Evolutionary conservation across 169 alveolate species (phyloP).

Genomic region (Toxoplasma gondii): DNA sequence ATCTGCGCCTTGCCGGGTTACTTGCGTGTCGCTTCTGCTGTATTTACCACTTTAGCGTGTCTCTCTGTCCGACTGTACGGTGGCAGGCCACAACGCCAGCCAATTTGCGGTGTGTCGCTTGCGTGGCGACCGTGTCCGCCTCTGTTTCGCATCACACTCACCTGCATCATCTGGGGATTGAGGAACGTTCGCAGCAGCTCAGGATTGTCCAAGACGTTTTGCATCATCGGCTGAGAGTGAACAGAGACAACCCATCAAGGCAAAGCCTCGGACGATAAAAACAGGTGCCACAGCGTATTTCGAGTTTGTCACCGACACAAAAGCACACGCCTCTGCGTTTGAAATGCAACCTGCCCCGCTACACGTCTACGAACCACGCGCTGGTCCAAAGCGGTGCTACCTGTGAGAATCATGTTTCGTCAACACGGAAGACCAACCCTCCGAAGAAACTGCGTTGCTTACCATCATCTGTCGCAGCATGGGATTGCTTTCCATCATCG

Average conservation of each 20-base stretch:
- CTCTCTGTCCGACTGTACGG: no score
- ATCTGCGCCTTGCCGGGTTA: no score
- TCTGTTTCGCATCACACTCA: background rate
- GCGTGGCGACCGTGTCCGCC: no score
- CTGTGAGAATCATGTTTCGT: no score
- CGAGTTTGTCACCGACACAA: background rate
- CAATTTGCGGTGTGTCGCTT: no score
- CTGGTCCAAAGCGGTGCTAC: no score
- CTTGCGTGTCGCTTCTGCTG: no score
- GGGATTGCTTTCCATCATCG: conserved; percentile 86
- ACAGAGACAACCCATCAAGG: background rate
- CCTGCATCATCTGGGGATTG: conserved; percentile 77
- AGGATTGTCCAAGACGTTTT: conserved; percentile 57
- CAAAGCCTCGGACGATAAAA: background rate
- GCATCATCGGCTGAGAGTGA: conserved; percentile 58
- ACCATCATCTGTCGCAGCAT: conserved; percentile 82
- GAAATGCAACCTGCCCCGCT: no score
- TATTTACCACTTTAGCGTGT: no score
- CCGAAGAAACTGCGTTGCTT: background rate
- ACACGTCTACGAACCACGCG: no score
- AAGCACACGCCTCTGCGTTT: background rate
- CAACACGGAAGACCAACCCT: no score
- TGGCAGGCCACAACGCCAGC: no score
- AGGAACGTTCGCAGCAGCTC: conserved; percentile 61
- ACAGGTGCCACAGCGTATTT: background rate